Percentiles rank a stretch among this genome's conserved stretches.
These are phyloP conservation scores for Mycena rebaudengoi DNA, from an alignment of 768 basidiomycete species.

Conservation along the genomic window DNA sequence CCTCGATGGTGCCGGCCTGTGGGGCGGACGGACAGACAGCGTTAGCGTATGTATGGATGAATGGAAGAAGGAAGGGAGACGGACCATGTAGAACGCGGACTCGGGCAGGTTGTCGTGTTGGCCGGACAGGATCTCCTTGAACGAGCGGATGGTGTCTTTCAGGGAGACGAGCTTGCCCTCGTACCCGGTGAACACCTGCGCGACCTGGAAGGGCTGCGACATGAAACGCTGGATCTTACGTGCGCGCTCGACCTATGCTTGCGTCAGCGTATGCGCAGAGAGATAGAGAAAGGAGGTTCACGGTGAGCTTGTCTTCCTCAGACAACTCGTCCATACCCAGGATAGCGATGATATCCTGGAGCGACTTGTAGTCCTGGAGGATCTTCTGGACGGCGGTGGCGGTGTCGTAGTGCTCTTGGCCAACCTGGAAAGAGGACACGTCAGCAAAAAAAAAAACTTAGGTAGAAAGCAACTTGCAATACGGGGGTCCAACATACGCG, in stretches of 20 bases:
- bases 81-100: slow-evolving; percentile 96
- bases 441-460: neutral
- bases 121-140: slow-evolving; percentile 97
- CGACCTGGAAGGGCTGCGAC: slow-evolving; percentile 99
- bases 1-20: slow-evolving; percentile 91
- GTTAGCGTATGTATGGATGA: neutral
- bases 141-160: slow-evolving; percentile 96
- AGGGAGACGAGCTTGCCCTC: slow-evolving; percentile 97
- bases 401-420: slow-evolving; percentile 93
- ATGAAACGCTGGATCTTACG: slow-evolving; percentile 99
- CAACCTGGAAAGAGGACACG: slow-evolving; percentile 57
- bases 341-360: slow-evolving; percentile 99
- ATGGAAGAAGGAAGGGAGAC: slow-evolving; percentile 17
- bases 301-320: slow-evolving; percentile 99
- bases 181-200: slow-evolving; percentile 99
- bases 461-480: slow-evolving; percentile 68
- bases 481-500: slow-evolving; percentile 99
- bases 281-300: no score
- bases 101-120: slow-evolving; percentile 91
- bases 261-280: no score
- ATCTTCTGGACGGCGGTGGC: slow-evolving; percentile 98
- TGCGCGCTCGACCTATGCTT: slow-evolving; percentile 97
- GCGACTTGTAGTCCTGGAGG: slow-evolving; percentile 94
- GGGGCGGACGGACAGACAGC: neutral
- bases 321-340: slow-evolving; percentile 99